A percentile compares a stretch with the other conserved stretches of the same genome.
These are phyloP conservation scores for Aspergillus unguis DNA, from an alignment of 2,329 filamentous ascomycete genomes.

Conservation along the genomic window DNA sequence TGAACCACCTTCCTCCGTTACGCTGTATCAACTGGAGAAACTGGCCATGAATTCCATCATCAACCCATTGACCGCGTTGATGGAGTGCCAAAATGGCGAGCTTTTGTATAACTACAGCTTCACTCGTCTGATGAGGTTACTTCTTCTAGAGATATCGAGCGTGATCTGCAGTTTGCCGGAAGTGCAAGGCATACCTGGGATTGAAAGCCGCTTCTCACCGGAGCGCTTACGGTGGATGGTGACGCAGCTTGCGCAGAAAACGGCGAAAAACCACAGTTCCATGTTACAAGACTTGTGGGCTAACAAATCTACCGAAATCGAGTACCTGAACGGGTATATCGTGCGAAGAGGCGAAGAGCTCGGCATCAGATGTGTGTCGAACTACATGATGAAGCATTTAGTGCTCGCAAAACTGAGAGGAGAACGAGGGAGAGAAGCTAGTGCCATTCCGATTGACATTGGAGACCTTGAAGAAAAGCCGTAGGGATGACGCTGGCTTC, in stretches of 20 bases:
- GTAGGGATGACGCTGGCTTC: too few species aligned
- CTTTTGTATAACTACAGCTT: constrained; percentile 66
- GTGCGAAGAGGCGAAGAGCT: constrained; percentile 67
- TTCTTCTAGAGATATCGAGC: constrained; percentile 70
- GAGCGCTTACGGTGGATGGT: constrained; percentile 62
- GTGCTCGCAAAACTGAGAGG: constrained; percentile 66
- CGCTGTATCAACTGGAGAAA: constrained; percentile 73
- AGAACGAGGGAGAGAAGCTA: constrained; percentile 30
- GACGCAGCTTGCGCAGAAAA: constrained; percentile 52
- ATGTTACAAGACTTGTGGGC: constrained; percentile 66
- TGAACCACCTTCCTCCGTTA: constrained; percentile 59
- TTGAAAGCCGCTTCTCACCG: constrained; percentile 58
- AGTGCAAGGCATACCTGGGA: constrained; percentile 58
- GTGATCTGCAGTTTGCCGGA: constrained; percentile 76
- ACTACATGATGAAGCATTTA: constrained; percentile 68
- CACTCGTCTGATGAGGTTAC: constrained; percentile 63
- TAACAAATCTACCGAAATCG: constrained; percentile 68
- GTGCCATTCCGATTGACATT: constrained; percentile 33
- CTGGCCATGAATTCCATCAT: constrained; percentile 72
- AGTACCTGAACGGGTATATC: constrained; percentile 88
- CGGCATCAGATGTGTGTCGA: constrained; percentile 68
- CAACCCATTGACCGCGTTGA: constrained; percentile 75
- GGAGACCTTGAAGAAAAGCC: background rate
- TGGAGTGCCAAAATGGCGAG: constrained; percentile 71
- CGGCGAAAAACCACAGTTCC: constrained; percentile 57